A percentile compares a stretch with the other conserved stretches of the same genome.
phyloP scores from a whole-genome alignment of 2,329 filamentous ascomycete species.

The Cryoendolithus antarcticus region DNA sequence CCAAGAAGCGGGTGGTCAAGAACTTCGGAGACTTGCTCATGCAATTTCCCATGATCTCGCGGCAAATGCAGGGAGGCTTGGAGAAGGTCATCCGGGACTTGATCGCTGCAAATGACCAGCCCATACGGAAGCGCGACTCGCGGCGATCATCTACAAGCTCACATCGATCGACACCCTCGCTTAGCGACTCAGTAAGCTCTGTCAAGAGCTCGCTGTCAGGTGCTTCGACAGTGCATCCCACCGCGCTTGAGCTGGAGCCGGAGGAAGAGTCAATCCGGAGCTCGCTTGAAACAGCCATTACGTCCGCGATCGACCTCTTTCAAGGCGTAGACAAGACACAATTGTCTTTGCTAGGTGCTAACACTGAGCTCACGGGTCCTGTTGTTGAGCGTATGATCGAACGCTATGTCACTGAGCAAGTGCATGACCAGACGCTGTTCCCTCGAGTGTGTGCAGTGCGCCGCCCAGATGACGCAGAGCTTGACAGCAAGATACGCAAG shows the following conservation, averaged over 20 bases:
- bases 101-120: conserved; percentile 70
- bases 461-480: conserved; percentile 68
- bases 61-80: conserved; percentile 87
- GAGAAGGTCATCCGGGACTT: conserved; percentile 88
- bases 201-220: conserved; percentile 23
- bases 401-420: conserved; percentile 82
- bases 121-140: conserved; percentile 34
- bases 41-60: conserved; percentile 87
- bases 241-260: conserved; percentile 63
- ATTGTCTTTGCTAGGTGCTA: conserved; percentile 77
- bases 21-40: conserved; percentile 82
- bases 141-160: conserved; percentile 24
- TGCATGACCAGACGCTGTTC: conserved; percentile 75
- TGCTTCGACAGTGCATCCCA: conserved; percentile 27
- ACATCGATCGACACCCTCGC: conserved; percentile 20
- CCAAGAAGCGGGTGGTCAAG: conserved; percentile 79
- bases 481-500: conserved; percentile 80
- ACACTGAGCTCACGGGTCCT: conserved; percentile 84
- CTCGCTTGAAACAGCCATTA: conserved; percentile 83
- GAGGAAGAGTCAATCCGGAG: conserved; percentile 85
- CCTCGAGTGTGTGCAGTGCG: conserved; percentile 68
- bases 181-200: conserved; percentile 22
- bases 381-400: conserved; percentile 90
- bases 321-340: conserved; percentile 94
- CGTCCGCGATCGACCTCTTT: conserved; percentile 86